Conservation (phyloP, 164 flowering plant species). For the Paratinospora sagittata region DNA sequence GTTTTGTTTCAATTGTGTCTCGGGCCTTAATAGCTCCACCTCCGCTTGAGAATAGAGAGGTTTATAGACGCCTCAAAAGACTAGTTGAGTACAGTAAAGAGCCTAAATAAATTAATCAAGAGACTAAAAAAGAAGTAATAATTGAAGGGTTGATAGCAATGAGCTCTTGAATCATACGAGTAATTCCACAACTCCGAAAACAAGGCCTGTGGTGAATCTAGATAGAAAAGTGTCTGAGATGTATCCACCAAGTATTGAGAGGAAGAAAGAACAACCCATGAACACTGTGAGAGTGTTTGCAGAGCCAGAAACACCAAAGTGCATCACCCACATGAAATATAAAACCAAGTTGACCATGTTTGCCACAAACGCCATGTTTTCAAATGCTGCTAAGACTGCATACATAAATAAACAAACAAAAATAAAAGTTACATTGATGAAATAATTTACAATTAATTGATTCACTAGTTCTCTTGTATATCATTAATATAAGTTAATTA, state of each 20-base stretch:
- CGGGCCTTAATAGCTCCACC: too few species aligned
- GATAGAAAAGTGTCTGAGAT: constrained; percentile 48
- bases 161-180: constrained; percentile 21
- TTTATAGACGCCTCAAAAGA: too few species aligned
- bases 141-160: neutral
- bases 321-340: constrained; percentile 36
- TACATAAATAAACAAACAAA: neutral
- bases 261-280: constrained; percentile 49
- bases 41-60: too few species aligned
- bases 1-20: too few species aligned
- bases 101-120: too few species aligned
- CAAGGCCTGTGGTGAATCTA: constrained; percentile 35
- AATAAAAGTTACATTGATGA: neutral
- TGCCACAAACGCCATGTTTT: constrained; percentile 53
- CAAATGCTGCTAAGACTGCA: constrained; percentile 33
- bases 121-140: too few species aligned
- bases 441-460: too few species aligned
- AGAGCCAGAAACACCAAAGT: constrained; percentile 25
- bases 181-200: constrained; percentile 41
- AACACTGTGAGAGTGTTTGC: constrained; percentile 50
- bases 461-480: too few species aligned
- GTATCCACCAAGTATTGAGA: constrained; percentile 49
- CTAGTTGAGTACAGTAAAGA: too few species aligned
- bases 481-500: too few species aligned
- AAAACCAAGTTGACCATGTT: constrained; percentile 42